phyloP scores from a whole-genome alignment of 192 early-diverging fungal species.

The Coemansia sp. region DNA sequence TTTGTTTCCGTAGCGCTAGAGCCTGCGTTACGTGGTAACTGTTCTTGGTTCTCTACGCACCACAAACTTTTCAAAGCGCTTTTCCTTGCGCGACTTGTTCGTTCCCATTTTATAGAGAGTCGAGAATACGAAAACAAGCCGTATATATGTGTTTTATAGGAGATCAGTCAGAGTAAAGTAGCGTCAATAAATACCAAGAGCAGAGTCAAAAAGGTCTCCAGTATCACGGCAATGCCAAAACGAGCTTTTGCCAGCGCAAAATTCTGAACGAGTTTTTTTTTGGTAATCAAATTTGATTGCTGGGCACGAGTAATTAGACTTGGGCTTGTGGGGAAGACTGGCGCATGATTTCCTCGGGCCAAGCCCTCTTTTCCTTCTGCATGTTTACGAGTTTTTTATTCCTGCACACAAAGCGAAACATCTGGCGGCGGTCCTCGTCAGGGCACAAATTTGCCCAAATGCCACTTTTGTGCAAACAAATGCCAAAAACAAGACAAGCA shows the following conservation, averaged over 20 bases:
- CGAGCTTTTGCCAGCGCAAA: background rate
- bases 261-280: background rate
- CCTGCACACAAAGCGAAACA: background rate
- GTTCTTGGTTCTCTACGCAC: constrained; percentile 30
- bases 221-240: background rate
- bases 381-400: background rate
- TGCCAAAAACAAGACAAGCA: too few species aligned
- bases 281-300: background rate
- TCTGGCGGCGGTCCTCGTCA: background rate
- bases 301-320: background rate
- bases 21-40: background rate
- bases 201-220: background rate
- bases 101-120: constrained; percentile 37
- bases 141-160: too few species aligned
- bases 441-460: background rate
- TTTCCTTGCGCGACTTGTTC: constrained; percentile 66
- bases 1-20: too few species aligned
- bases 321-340: background rate
- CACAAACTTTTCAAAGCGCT: constrained; percentile 77
- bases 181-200: background rate
- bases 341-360: background rate
- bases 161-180: background rate
- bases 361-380: background rate
- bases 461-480: too few species aligned
- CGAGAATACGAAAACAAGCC: background rate